Evolutionary conservation across 257 asterid species (phyloP), one percentile per base, ranked within the genome.

Genomic region (Cynanchum wilfordii): DNA sequence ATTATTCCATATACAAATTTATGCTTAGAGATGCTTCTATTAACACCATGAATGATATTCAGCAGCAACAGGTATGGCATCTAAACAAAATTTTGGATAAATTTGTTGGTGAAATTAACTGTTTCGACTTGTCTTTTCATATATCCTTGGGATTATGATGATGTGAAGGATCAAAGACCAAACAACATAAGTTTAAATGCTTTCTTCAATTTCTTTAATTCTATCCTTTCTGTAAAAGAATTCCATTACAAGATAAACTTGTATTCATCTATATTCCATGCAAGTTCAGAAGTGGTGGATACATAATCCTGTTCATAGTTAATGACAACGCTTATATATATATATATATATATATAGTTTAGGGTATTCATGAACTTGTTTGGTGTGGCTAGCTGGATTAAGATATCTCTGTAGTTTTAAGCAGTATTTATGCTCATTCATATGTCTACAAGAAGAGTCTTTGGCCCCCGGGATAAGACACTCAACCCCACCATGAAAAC

Each of bases 401-500:
- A 54, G 22, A 54, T 74, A 58, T 56, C 62, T 57, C 54, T 38
- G 77, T 40, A 19, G 72, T 64, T 73, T 73, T 19, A 72, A 45
- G 59, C 76, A 27, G 56, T 24, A 42, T 15, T 40, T 45, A 58
- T 59, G 50, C 44, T 24, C 69, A n/a, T 15, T 36, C 70, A 33
- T 63, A 51, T 66, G 62, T 15, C 24, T 33, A 33, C 3, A 33
- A 40, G 36, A 33, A 51, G n/a, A 29, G 50, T 50, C 64, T 58
- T 63, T 60, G 42, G 42, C 55, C 47, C 55, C 47, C 73, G 57
- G 63, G 63, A 56, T 57, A 59, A 38, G 52, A 47, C 9, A 45
- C 38, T n/a, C 63, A 45, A 27, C 62, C 81, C 85, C 76, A 72
- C 76, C 65, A 65, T 59, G 56, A 77, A 49, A 50, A 68, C 77